Evolutionary conservation across 2,329 filamentous ascomycete species (phyloP).

Genomic region (Paramyrothecium sp.): DNA sequence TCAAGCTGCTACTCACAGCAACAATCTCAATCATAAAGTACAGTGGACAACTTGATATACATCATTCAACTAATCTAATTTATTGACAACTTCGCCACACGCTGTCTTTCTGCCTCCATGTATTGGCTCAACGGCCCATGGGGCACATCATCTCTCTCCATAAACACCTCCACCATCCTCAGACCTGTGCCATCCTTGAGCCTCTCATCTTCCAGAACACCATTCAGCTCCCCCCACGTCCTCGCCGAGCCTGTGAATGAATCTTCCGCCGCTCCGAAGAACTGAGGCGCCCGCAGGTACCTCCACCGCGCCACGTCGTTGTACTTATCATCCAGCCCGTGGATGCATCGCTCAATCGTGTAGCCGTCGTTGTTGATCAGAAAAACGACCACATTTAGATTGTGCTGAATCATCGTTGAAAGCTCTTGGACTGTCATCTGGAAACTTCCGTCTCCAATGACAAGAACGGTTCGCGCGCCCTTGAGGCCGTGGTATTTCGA

Average conservation of each 20-base stretch:
- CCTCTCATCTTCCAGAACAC: constrained; percentile 21
- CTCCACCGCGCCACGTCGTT: constrained; percentile 55
- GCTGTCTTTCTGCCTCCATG: constrained; percentile 9
- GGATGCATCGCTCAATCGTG: constrained; percentile 57
- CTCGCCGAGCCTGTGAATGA: constrained; percentile 35
- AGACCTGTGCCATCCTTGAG: constrained; percentile 19
- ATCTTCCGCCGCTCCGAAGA: constrained; percentile 44
- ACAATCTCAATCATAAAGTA: too few species aligned
- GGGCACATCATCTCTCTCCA: constrained; percentile 29
- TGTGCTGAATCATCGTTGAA: constrained; percentile 58
- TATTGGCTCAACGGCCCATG: constrained; percentile 14
- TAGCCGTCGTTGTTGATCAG: constrained; percentile 61
- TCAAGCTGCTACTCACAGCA: too few species aligned
- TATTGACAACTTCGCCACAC: neutral
- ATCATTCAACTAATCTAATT: too few species aligned
- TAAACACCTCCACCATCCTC: constrained; percentile 29
- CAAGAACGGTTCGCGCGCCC: constrained; percentile 44
- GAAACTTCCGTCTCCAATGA: constrained; percentile 64
- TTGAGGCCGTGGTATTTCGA: constrained; percentile 13
- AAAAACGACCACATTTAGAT: constrained; percentile 47
- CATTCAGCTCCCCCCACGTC: constrained; percentile 44
- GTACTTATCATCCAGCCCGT: constrained; percentile 50
- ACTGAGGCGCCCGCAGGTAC: constrained; percentile 44
- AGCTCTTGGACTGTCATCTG: constrained; percentile 67
- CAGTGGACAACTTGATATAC: too few species aligned